phyloP scores from a whole-genome alignment of 2,329 filamentous ascomycete species.

The Phyllosticta citribraziliensis region DNA sequence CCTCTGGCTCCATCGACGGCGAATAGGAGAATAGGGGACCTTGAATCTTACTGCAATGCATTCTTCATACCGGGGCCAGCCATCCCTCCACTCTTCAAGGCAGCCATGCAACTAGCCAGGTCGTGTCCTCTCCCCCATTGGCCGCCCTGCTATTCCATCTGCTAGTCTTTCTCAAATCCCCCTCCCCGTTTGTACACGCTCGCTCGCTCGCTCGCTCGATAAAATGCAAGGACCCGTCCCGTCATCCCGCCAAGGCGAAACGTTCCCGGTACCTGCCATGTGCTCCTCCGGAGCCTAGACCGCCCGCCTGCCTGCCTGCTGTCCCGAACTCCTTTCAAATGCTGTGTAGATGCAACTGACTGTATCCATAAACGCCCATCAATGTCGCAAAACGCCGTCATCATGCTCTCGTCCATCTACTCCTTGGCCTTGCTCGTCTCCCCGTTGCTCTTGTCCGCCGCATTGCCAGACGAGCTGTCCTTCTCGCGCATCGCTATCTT shows the following conservation, averaged over 20 bases:
- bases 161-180: neutral
- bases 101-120: neutral
- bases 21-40: neutral
- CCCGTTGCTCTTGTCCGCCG: constrained; percentile 10
- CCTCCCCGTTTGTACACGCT: neutral
- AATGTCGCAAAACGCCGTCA: constrained; percentile 9
- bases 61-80: too few relatives aligned
- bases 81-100: too few relatives aligned
- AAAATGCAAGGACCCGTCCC: neutral
- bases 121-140: neutral
- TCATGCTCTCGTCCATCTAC: constrained; percentile 3
- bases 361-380: constrained; percentile 5
- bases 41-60: too few relatives aligned
- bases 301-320: neutral
- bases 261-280: neutral
- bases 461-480: neutral
- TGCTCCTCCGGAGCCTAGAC: neutral
- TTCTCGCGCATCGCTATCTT: constrained; percentile 13
- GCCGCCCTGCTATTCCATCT: neutral
- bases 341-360: constrained; percentile 9
- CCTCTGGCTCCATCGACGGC: neutral
- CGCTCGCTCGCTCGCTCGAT: neutral
- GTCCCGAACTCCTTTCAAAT: neutral
- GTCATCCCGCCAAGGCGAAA: neutral
- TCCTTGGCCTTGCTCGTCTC: constrained; percentile 6